These are phyloP conservation scores for Colletotrichum phormii DNA, from an alignment of 2,329 filamentous ascomycete genomes.

Conservation along the genomic window DNA sequence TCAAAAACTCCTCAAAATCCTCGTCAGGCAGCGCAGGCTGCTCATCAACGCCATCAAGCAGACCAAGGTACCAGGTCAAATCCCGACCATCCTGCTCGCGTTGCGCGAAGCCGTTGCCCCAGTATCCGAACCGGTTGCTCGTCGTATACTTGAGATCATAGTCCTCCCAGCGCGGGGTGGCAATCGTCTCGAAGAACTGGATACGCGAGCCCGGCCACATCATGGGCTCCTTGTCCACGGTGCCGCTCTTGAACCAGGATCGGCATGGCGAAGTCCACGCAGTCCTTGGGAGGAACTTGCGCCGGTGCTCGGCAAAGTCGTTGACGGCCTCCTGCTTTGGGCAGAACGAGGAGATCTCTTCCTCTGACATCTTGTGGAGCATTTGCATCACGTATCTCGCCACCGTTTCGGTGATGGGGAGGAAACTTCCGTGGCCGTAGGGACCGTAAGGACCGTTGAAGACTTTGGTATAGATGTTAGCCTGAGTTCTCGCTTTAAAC, in stretches of 20 bases:
- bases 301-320: slow-evolving; percentile 46
- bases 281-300: slow-evolving; percentile 43
- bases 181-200: slow-evolving; percentile 43
- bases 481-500: neutral
- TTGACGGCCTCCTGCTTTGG: slow-evolving; percentile 41
- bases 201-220: slow-evolving; percentile 43
- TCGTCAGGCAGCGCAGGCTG: slow-evolving; percentile 40
- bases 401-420: slow-evolving; percentile 42
- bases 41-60: slow-evolving; percentile 35
- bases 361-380: slow-evolving; percentile 43
- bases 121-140: slow-evolving; percentile 42
- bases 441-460: slow-evolving; percentile 43
- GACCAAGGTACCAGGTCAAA: slow-evolving; percentile 40
- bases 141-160: slow-evolving; percentile 40
- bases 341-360: slow-evolving; percentile 40
- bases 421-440: slow-evolving; percentile 43
- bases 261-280: slow-evolving; percentile 42
- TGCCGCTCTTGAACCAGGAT: slow-evolving; percentile 45
- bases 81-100: slow-evolving; percentile 37
- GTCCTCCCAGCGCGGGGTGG: slow-evolving; percentile 43
- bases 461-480: slow-evolving; percentile 28
- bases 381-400: slow-evolving; percentile 46
- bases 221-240: slow-evolving; percentile 41
- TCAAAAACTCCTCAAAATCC: slow-evolving; percentile 41
- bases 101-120: slow-evolving; percentile 41